Conservation (phyloP, 2,329 filamentous ascomycete genomes). For the Parafenestella ontariensis region DNA sequence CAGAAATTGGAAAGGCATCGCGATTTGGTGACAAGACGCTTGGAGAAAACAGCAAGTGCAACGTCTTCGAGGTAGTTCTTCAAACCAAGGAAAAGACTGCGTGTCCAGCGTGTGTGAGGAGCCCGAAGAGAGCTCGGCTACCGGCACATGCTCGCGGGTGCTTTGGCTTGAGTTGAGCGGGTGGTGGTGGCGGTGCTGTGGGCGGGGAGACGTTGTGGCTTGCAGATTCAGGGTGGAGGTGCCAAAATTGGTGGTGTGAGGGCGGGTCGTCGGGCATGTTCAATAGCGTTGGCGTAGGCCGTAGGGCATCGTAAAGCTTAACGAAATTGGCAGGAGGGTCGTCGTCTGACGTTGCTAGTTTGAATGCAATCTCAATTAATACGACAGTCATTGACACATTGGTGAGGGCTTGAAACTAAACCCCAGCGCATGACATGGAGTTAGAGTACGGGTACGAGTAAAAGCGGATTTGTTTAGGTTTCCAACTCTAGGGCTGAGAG, state of each 20-base stretch:
- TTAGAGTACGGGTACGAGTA: too few species aligned
- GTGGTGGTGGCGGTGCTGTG: neutral
- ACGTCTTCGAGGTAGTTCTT: slow-evolving; percentile 34
- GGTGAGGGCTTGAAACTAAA: neutral
- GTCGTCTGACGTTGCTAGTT: neutral
- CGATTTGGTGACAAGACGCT: slow-evolving; percentile 19
- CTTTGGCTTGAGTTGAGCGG: slow-evolving; percentile 30
- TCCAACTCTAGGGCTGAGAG: slow-evolving; percentile 6
- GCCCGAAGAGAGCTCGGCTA: slow-evolving; percentile 25
- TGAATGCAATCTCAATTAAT: slow-evolving; percentile 10
- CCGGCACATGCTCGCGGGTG: slow-evolving; percentile 33
- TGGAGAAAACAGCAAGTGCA: slow-evolving; percentile 20
- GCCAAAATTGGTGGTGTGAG: neutral
- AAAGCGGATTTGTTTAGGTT: neutral
- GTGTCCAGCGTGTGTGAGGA: slow-evolving; percentile 33
- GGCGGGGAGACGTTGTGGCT: neutral
- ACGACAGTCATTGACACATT: slow-evolving; percentile 5
- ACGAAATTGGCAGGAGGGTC: slow-evolving; percentile 3
- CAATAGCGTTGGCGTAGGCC: neutral
- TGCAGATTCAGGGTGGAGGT: neutral
- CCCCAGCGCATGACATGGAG: too few species aligned
- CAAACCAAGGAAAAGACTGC: slow-evolving; percentile 30
- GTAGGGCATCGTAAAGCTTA: neutral
- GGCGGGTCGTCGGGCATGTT: neutral
- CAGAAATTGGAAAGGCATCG: slow-evolving; percentile 29